phyloP scores from a whole-genome alignment of 805 yeast species.

The Millerozyma miso region DNA sequence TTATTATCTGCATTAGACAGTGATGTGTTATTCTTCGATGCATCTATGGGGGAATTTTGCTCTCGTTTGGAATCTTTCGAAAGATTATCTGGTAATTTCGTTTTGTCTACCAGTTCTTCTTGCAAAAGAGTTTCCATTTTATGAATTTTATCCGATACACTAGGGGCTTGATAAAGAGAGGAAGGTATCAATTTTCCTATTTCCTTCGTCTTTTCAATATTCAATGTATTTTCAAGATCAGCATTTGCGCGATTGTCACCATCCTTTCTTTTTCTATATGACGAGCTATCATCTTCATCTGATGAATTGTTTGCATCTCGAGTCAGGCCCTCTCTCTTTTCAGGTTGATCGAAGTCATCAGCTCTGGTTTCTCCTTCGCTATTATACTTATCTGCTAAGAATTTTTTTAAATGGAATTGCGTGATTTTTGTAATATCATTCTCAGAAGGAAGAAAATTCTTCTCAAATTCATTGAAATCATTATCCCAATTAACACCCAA shows the following conservation, averaged over 20 bases:
- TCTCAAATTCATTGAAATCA: constrained; percentile 78
- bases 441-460: constrained; percentile 79
- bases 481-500: constrained; percentile 83
- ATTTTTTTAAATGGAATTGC: constrained; percentile 74
- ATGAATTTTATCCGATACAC: constrained; percentile 21
- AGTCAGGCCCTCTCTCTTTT: constrained; percentile 14
- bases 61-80: constrained; percentile 7
- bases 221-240: constrained; percentile 6
- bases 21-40: not conserved
- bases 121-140: constrained; percentile 24
- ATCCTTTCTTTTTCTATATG: not conserved
- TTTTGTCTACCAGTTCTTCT: constrained; percentile 8
- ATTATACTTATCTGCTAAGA: constrained; percentile 55
- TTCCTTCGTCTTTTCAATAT: constrained; percentile 14
- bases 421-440: constrained; percentile 89
- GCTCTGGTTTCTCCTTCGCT: constrained; percentile 16
- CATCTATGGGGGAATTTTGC: constrained; percentile 12
- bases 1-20: constrained; percentile 12
- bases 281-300: not conserved
- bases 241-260: not conserved
- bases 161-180: constrained; percentile 18
- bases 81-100: constrained; percentile 1
- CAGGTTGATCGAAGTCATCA: constrained; percentile 35
- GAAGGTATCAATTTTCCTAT: constrained; percentile 17
- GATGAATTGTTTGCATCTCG: not conserved